Conservation (phyloP, 176 grass and related monocot genomes). For the Leersia perrieri region DNA sequence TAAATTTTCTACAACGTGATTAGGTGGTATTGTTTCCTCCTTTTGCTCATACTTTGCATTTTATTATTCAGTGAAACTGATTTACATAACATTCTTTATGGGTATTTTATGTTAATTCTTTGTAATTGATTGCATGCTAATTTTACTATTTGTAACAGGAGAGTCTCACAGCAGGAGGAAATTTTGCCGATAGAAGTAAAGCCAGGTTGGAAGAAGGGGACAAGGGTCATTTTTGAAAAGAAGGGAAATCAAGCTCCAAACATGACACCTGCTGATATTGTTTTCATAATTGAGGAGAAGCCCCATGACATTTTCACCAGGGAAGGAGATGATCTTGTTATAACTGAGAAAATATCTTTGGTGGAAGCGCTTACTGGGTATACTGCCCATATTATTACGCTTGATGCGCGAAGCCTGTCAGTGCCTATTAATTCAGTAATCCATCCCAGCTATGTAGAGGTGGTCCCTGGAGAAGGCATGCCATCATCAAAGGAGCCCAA, state of each 20-base stretch:
- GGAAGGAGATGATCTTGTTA: constrained; percentile 78
- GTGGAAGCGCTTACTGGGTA: constrained; percentile 73
- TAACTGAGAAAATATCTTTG: constrained; percentile 77
- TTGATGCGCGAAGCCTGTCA: constrained; percentile 63
- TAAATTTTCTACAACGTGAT: not conserved
- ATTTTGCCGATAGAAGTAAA: constrained; percentile 75
- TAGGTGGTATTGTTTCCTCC: not conserved
- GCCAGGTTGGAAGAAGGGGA: constrained; percentile 89
- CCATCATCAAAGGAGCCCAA: constrained; percentile 58
- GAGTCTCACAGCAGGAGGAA: constrained; percentile 57
- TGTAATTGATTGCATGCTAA: constrained; percentile 11
- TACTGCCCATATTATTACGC: constrained; percentile 42
- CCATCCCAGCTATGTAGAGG: constrained; percentile 70
- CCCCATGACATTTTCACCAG: constrained; percentile 72
- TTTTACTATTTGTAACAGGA: constrained; percentile 45
- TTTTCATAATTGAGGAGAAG: constrained; percentile 89
- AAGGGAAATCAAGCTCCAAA: constrained; percentile 77
- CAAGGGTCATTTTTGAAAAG: constrained; percentile 72
- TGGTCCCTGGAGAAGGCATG: constrained; percentile 74
- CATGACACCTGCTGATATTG: constrained; percentile 73
- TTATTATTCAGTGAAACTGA: not conserved
- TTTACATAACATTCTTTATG: not conserved
- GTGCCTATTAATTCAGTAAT: constrained; percentile 60
- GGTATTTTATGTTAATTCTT: not conserved
- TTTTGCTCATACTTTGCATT: constrained; percentile 1